Evolutionary conservation across 192 early-diverging fungal species (phyloP).

Genomic region (Chytriomyces sp.): DNA sequence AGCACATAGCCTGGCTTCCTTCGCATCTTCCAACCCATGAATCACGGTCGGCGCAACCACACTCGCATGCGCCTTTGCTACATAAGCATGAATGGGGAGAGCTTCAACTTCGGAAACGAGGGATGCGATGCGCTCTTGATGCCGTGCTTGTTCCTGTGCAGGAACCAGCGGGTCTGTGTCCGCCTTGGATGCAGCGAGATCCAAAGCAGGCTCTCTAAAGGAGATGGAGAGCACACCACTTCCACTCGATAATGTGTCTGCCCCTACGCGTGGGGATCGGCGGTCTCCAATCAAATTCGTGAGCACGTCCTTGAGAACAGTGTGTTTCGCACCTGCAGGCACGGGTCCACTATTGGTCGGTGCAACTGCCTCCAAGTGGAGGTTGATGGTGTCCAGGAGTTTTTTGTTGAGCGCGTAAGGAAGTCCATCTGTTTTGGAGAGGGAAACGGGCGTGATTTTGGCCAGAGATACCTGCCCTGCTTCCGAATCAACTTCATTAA

Average conservation of each 20-base stretch:
- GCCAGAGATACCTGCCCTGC: background rate
- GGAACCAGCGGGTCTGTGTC: background rate
- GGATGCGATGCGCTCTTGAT: background rate
- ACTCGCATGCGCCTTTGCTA: constrained; percentile 1
- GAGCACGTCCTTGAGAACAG: background rate
- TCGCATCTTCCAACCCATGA: background rate
- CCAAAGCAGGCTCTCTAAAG: constrained; percentile 15
- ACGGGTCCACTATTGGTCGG: background rate
- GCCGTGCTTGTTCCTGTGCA: background rate
- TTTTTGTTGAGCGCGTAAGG: background rate
- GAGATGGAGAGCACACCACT: constrained; percentile 4
- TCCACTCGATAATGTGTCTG: no score
- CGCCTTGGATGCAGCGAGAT: background rate
- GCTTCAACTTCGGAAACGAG: constrained; percentile 17
- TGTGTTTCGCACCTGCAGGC: background rate
- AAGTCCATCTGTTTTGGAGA: background rate
- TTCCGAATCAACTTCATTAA: background rate
- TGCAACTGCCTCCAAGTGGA: background rate
- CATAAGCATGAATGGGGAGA: constrained; percentile 2
- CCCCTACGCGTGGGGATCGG: background rate
- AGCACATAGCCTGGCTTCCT: background rate
- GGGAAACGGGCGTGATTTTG: constrained; percentile 25
- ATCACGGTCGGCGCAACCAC: background rate
- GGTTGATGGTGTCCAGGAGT: background rate
- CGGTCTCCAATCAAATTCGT: background rate